A percentile compares a stretch with the other conserved stretches of the same genome.
These are phyloP conservation scores for Lepiota venenata DNA, from an alignment of 768 basidiomycete genomes.

Conservation along the genomic window DNA sequence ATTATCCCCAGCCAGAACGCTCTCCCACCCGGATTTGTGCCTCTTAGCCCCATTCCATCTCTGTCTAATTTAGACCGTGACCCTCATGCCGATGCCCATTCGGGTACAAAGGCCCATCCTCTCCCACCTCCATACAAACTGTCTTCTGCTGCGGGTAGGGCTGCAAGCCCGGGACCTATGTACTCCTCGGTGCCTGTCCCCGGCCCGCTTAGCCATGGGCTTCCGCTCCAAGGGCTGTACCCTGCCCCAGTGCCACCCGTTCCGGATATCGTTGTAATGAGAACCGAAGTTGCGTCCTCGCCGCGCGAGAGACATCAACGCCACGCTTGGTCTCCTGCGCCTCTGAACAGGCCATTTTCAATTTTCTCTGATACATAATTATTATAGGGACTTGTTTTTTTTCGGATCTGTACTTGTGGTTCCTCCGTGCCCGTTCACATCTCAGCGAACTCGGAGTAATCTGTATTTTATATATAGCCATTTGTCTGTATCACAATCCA, in stretches of 20 bases:
- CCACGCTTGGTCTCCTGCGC: background rate
- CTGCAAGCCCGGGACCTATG: background rate
- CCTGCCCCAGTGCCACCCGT: background rate
- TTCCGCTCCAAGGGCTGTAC: background rate
- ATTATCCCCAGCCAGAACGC: conserved; percentile 27
- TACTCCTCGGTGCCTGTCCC: conserved; percentile 12
- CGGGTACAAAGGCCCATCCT: background rate
- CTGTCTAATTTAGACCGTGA: background rate
- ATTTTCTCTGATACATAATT: conserved; percentile 1
- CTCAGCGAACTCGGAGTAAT: background rate
- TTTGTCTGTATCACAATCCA: background rate
- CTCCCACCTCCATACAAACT: background rate
- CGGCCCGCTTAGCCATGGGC: background rate
- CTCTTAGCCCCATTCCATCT: conserved; percentile 29
- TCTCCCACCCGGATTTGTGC: conserved; percentile 35
- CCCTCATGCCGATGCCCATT: conserved; percentile 1
- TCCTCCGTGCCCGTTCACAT: background rate
- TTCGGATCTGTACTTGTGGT: background rate
- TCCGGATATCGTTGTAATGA: background rate
- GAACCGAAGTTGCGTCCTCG: background rate
- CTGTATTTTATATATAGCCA: background rate
- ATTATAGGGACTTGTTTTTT: background rate
- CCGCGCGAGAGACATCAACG: background rate
- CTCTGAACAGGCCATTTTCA: conserved; percentile 4
- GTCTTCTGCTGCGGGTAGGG: background rate